Base-by-base conservation (phyloP, 192 early-diverging fungal genomes). In the Backusella luteola region DNA sequence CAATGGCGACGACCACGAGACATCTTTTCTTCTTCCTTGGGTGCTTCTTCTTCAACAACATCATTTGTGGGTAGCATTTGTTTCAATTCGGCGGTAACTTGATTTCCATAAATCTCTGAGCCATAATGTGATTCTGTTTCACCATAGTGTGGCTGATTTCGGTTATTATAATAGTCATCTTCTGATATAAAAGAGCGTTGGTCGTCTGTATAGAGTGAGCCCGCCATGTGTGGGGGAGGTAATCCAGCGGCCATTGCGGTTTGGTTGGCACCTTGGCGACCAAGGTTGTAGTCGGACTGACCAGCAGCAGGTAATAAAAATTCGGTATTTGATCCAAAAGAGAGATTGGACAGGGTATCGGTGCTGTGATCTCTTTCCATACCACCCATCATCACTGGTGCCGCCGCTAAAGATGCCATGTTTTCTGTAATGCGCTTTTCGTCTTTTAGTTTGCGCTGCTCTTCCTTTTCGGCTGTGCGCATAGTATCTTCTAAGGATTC, bases 401-500 rank as follows among this genome's bases (percentile, higher is more conserved):
- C 39, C 52, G 34, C 68, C 2, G 32, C 29, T 6, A 73, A 26
- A 0, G 52, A 32, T 6, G 75, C 52, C 23, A 71, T 66, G 42
- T 59, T 81, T 81, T 77, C 88, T 84, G 69, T 79, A 75, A 76
- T 73, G 6, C 66, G 78, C 84, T 70, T 73, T 23, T 79, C 78
- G n/a, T 79, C 78, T 67, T 79, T 79, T 49, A 36, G 52, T 4
- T 52, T 66, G 39, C 68, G 35, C 79, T 90, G 85, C 46, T 91
- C 87, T 39, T 88, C 87, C 32, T 86, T 88, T 76, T 96, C 93
- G 23, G 84, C 76, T 52, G 85, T 89, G n/a, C 92, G 87, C 67
- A 98, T 89, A 19, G 84, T 84, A 72, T 92, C 91, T 81, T 98
- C 97, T 19, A 98, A 88, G 46, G 87, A 86, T 74, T 93, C 89